These are phyloP conservation scores for Zymoseptoria pseudotritici DNA, from an alignment of 2,329 filamentous ascomycete species.

Conservation along the genomic window DNA sequence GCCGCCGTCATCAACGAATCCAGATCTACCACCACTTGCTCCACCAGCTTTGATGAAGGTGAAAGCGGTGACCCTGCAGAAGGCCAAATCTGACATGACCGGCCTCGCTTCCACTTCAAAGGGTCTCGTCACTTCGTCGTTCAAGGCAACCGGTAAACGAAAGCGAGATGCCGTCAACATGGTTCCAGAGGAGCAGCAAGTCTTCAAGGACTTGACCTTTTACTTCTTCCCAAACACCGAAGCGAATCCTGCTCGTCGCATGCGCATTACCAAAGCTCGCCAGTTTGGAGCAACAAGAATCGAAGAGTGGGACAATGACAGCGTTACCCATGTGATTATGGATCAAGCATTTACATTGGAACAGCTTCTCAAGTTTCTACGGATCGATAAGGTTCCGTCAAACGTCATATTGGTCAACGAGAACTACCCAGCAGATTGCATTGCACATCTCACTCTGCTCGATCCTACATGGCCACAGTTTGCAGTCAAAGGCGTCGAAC, in stretches of 20 bases:
- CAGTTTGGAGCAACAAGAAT: conserved; percentile 71
- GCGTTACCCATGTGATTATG: conserved; percentile 71
- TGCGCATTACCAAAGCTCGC: conserved; percentile 66
- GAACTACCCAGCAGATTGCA: conserved; percentile 38
- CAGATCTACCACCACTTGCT: not conserved
- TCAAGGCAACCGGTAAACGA: conserved; percentile 19
- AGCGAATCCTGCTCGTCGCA: conserved; percentile 55
- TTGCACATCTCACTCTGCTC: conserved; percentile 32
- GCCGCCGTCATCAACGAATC: conserved; percentile 8
- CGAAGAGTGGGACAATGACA: conserved; percentile 42
- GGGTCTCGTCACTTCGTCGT: not conserved
- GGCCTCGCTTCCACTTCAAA: conserved; percentile 8
- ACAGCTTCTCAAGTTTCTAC: conserved; percentile 54
- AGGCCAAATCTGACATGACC: conserved; percentile 15
- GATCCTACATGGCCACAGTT: conserved; percentile 55
- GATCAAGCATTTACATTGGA: conserved; percentile 60
- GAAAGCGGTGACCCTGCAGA: conserved; percentile 1
- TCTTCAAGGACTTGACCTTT: conserved; percentile 27
- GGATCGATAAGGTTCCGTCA: conserved; percentile 40
- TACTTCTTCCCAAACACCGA: conserved; percentile 77
- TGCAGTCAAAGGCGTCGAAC: conserved; percentile 33
- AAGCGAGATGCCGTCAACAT: conserved; percentile 21
- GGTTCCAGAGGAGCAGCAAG: conserved; percentile 21
- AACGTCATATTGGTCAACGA: conserved; percentile 46
- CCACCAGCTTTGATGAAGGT: not conserved